phyloP scores from a whole-genome alignment of 2,329 filamentous ascomycete genomes.

The Xylariomycetidae sp. region DNA sequence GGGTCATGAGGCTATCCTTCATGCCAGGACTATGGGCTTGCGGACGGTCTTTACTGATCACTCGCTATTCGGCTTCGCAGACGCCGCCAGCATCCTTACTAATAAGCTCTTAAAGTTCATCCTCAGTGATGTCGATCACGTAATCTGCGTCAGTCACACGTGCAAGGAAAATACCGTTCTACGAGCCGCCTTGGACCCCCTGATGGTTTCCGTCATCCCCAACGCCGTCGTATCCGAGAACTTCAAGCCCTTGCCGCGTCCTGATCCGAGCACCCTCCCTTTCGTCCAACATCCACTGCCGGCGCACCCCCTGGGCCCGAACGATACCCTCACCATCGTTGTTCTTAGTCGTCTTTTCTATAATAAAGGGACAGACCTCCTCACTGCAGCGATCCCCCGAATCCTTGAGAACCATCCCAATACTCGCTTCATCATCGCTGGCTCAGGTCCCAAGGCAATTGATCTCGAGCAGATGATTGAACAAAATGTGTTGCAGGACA shows the following conservation, averaged over 20 bases:
- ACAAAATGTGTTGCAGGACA: constrained; percentile 87
- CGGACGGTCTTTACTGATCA: constrained; percentile 97
- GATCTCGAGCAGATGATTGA: constrained; percentile 98
- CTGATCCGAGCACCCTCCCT: constrained; percentile 29
- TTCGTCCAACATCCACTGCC: constrained; percentile 46
- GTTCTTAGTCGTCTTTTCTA: constrained; percentile 97
- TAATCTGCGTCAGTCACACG: constrained; percentile 97
- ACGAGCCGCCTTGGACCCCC: constrained; percentile 85
- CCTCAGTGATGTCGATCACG: constrained; percentile 94
- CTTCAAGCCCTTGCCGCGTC: constrained; percentile 67
- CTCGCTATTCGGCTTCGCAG: constrained; percentile 94
- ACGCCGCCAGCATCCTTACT: constrained; percentile 90
- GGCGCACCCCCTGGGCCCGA: constrained; percentile 67
- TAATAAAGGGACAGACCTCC: constrained; percentile 94
- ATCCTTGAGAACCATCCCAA: constrained; percentile 87
- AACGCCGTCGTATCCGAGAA: constrained; percentile 97
- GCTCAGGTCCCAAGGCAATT: constrained; percentile 93
- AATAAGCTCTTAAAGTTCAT: constrained; percentile 97
- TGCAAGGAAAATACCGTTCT: constrained; percentile 99
- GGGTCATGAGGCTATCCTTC: constrained; percentile 90
- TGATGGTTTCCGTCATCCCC: constrained; percentile 97
- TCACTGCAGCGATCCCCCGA: constrained; percentile 92
- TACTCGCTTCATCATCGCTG: constrained; percentile 94
- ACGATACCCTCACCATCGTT: constrained; percentile 90
- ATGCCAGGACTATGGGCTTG: constrained; percentile 92